A percentile compares a stretch with the other conserved stretches of the same genome.
These are phyloP conservation scores for Neurospora hispaniola DNA, from an alignment of 495 filamentous ascomycete genomes.

Conservation along the genomic window DNA sequence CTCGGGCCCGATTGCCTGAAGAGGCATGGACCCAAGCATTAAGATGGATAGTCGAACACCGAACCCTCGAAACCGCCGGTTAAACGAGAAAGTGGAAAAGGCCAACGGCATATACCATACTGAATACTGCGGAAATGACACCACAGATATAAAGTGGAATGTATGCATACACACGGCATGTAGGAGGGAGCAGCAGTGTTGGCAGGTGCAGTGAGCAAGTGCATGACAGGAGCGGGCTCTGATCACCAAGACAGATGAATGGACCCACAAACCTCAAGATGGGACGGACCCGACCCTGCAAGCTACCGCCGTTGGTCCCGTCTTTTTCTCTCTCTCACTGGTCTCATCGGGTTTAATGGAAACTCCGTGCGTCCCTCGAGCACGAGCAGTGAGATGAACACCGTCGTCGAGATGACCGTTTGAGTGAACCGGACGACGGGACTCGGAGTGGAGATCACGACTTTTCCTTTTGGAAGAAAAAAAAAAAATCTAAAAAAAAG, in stretches of 20 bases:
- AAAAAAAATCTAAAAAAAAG: too few relatives aligned
- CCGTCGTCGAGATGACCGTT: background rate
- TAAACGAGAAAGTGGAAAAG: background rate
- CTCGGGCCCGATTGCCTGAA: background rate
- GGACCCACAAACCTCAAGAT: background rate
- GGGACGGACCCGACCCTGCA: background rate
- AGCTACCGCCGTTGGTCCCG: background rate
- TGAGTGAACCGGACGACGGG: background rate
- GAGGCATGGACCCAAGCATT: background rate
- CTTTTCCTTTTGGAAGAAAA: background rate
- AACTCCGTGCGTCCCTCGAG: background rate
- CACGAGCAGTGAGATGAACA: background rate
- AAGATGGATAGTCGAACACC: background rate
- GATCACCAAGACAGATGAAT: background rate
- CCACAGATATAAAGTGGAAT: too few relatives aligned
- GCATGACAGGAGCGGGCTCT: background rate
- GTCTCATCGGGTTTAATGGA: background rate
- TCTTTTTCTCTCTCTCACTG: background rate
- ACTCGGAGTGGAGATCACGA: background rate
- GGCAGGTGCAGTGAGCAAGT: background rate
- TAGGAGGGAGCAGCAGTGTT: background rate
- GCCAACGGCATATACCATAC: background rate
- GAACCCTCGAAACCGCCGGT: background rate
- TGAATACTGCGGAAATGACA: too few relatives aligned
- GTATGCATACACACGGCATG: background rate